These are phyloP conservation scores for Adenanthera pavonina DNA, from an alignment of 306 rosid genomes.

Conservation along the genomic window DNA sequence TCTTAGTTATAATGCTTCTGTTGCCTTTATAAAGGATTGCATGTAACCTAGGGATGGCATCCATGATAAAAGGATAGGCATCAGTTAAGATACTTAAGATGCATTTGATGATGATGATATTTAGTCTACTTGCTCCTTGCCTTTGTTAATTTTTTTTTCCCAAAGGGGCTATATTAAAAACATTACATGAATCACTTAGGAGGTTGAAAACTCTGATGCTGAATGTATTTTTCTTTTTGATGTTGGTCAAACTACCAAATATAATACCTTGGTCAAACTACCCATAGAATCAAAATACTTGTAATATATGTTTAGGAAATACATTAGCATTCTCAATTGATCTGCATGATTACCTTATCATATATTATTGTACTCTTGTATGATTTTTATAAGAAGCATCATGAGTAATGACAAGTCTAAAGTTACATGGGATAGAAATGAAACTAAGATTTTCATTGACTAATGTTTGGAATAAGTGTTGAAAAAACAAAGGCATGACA, in stretches of 20 bases:
- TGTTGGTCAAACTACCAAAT: not conserved
- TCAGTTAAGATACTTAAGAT: not conserved
- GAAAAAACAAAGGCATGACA: too few relatives aligned
- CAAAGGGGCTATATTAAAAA: not conserved
- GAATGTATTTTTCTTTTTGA: not conserved
- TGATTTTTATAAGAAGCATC: too few relatives aligned
- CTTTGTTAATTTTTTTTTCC: not conserved
- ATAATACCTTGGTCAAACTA: not conserved
- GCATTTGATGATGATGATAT: constrained; percentile 5
- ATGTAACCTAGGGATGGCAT: not conserved
- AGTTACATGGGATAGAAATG: too few relatives aligned
- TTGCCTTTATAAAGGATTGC: constrained; percentile 6
- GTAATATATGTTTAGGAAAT: too few relatives aligned
- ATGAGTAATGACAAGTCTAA: too few relatives aligned
- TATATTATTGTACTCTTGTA: too few relatives aligned
- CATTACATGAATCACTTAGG: not conserved
- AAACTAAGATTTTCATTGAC: too few relatives aligned
- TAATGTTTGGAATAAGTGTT: too few relatives aligned
- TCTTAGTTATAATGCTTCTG: not conserved
- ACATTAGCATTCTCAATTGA: too few relatives aligned
- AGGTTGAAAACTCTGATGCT: not conserved
- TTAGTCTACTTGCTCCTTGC: not conserved
- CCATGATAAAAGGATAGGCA: not conserved
- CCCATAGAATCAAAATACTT: too few relatives aligned
- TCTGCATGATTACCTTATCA: too few relatives aligned